Percentiles rank a stretch among this genome's conserved stretches.
Conservation (phyloP, 805 yeast species). For the Myxozyma neotropica region DNA sequence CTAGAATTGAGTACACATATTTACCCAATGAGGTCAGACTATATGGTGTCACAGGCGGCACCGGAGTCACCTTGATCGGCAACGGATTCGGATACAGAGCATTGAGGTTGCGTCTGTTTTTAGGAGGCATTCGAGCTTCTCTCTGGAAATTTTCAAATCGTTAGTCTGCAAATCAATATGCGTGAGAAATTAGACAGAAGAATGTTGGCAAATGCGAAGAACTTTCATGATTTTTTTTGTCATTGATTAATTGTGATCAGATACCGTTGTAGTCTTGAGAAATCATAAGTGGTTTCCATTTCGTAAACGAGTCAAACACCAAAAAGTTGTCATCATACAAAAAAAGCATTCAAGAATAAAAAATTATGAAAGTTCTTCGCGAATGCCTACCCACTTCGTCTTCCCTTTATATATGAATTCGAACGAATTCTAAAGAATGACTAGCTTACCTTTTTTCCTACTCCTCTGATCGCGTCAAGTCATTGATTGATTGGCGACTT, state of each 20-base stretch:
- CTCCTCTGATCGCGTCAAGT: no score
- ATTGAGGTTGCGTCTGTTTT: slow-evolving; percentile 34
- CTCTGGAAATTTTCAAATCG: neutral
- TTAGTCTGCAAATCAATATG: no score
- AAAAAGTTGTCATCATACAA: slow-evolving; percentile 19
- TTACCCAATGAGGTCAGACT: slow-evolving; percentile 68
- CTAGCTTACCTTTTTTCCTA: no score
- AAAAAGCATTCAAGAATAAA: neutral
- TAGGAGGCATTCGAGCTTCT: slow-evolving; percentile 15
- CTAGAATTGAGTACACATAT: slow-evolving; percentile 43
- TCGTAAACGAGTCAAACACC: slow-evolving; percentile 29
- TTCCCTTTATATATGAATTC: no score
- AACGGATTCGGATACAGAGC: slow-evolving; percentile 54
- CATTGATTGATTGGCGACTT: no score
- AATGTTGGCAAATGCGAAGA: no score
- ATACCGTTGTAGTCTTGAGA: slow-evolving; percentile 92
- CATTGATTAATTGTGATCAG: slow-evolving; percentile 51
- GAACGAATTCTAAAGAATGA: no score
- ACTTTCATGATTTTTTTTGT: no score
- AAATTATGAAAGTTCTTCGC: neutral
- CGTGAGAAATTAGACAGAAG: no score
- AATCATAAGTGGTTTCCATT: slow-evolving; percentile 32
- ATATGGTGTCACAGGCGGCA: slow-evolving; percentile 54
- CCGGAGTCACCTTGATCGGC: slow-evolving; percentile 53
- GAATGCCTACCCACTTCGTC: no score